These are phyloP conservation scores for Crucibulum laeve DNA, from an alignment of 768 basidiomycete species.

Conservation along the genomic window DNA sequence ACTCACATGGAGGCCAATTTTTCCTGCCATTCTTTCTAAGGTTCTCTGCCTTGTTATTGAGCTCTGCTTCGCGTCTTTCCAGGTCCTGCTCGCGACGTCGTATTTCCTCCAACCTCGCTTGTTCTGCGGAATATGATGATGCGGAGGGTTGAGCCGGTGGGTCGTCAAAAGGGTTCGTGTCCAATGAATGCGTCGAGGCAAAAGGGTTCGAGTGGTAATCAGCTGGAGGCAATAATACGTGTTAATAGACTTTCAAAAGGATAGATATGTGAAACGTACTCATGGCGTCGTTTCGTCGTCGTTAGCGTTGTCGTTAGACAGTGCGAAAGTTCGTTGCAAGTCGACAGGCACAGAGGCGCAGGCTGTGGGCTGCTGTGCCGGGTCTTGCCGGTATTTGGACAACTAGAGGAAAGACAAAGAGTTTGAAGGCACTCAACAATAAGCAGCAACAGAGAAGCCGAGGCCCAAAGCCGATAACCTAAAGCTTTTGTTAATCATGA, in stretches of 20 bases:
- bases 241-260: constrained; percentile 1
- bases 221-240: constrained; percentile 13
- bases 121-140: constrained; percentile 25
- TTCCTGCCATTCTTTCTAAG: constrained; percentile 75
- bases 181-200: constrained; percentile 79
- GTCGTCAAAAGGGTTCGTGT: constrained; percentile 90
- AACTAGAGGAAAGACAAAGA: constrained; percentile 4
- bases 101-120: constrained; percentile 57
- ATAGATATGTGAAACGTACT: constrained; percentile 19
- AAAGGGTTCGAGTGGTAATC: constrained; percentile 70
- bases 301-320: constrained; percentile 7
- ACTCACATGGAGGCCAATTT: constrained; percentile 91
- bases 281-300: constrained; percentile 27
- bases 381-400: constrained; percentile 10
- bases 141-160: constrained; percentile 40
- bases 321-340: neutral
- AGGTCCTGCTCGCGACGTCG: constrained; percentile 79
- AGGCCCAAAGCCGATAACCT: too few species aligned
- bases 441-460: too few species aligned
- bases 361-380: neutral
- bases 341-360: neutral
- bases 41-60: constrained; percentile 63
- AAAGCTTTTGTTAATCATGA: too few species aligned
- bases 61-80: constrained; percentile 71
- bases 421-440: neutral